Evolutionary conservation across 768 basidiomycete species (phyloP), one percentile per base, ranked within the genome.

Genomic region (Agaricus subrufescens): DNA sequence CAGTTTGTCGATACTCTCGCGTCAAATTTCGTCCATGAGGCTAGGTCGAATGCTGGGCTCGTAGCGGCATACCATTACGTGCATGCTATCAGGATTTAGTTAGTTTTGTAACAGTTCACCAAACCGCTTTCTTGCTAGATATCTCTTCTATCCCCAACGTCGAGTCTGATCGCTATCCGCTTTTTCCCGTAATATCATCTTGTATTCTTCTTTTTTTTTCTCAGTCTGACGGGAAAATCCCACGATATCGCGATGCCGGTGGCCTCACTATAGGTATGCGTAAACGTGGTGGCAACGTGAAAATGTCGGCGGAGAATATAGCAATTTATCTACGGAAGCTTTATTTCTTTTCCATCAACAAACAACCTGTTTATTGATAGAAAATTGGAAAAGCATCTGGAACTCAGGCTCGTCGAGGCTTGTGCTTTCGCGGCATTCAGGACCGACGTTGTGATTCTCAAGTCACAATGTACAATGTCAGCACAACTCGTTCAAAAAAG

Each of bases 51-150:
- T 9, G 65, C 59, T 9, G 86, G 85, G 1, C 65, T 88, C 61
- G 75, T 80, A 1, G 67, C 67, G 40, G 69, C 73, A 5, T 78
- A 81, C 62, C 72, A 78, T 60, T 76, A 77, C 1, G 83, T 83
- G 34, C 74, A 80, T 68, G 79, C 78, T 8, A 63, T 64, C 34
- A 69, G 58, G 14, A 14, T 39, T 10, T 39, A 43, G 43, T 29
- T 34, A 11, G 34, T 34, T 34, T 3, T 34, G 8, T 34, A 11
- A 4, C 19, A 19, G 19, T 34, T 11, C 34, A 34, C 34, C 34
- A 34, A 3, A 34, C 11, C 8, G 7, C 34, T 34, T 6, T 34
- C 34, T 6, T 2, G 11, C 34, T 34, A 8, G 8, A 34, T 34
- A 2, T 34, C 5, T 11, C 34, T 34, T 31, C 31, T 5, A 9